phyloP scores from a whole-genome alignment of 2,329 filamentous ascomycete genomes.

The Diaporthe nobilis region DNA sequence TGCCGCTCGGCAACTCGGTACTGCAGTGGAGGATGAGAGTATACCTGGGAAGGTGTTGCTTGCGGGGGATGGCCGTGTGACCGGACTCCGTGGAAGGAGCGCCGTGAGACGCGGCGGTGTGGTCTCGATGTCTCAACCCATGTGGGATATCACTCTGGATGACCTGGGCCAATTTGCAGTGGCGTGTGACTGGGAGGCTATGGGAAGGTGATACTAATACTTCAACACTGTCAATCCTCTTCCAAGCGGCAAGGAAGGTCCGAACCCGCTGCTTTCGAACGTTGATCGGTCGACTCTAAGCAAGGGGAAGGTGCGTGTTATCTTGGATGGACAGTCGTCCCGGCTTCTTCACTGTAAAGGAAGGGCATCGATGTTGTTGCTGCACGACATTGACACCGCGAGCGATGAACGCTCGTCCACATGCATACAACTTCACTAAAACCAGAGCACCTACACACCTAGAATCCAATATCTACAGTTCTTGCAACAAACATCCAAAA shows the following conservation, averaged over 20 bases:
- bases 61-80: slow-evolving; percentile 47
- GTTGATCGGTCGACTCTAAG: background rate
- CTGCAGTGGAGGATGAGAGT: slow-evolving; percentile 7
- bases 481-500: background rate
- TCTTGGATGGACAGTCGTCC: background rate
- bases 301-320: background rate
- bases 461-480: background rate
- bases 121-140: slow-evolving; percentile 53
- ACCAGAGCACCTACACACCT: background rate
- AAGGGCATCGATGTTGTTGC: too few relatives aligned
- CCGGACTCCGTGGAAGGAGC: slow-evolving; percentile 47
- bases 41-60: slow-evolving; percentile 42
- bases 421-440: background rate
- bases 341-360: background rate
- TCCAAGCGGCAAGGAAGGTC: background rate
- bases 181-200: slow-evolving; percentile 55
- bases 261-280: background rate
- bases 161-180: slow-evolving; percentile 52
- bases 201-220: background rate
- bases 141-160: slow-evolving; percentile 54
- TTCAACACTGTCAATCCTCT: background rate
- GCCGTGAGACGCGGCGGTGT: slow-evolving; percentile 47
- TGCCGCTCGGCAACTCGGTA: slow-evolving; percentile 35
- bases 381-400: background rate
- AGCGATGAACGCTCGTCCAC: background rate